Base-by-base conservation (phyloP, 1,284 basidiomycete genomes). In the Anthracocystis panici-leucophaei region DNA sequence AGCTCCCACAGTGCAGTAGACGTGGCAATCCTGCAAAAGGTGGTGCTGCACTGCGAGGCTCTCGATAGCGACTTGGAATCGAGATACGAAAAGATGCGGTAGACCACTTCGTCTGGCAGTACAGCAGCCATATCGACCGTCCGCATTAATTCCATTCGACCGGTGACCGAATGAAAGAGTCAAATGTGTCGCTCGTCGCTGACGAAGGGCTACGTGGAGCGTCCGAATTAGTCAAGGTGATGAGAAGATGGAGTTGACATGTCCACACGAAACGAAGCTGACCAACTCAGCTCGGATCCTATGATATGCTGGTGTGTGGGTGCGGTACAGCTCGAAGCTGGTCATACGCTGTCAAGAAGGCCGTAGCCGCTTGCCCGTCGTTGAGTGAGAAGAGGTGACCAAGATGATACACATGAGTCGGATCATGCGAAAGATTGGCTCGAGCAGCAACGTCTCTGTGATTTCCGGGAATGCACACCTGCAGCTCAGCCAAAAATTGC, bases 51-150 rank as follows among this genome's bases (percentile, higher is more conserved):
- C 48, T 73, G 64, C 5, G 55, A 38, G 5, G 49, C 61, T 4
- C 21, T 8, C 5, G 51, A 55, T 9, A 78, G 53, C 1, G 67
- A 65, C 38, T 27, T 48, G 8, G 65, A 51, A 31, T 71, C 65
- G 49, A 78, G 73, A 23, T 65, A 55, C 0, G 56, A 40, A 14
- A 78, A 69, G 55, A 78, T 68, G 27, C 50, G 45, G 46, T 57
- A 52, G 23, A 78, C 10, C 20, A 78, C 58, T 31, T 76, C 73
- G 16, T 76, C 63, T 21, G 76, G 76, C 6, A 78, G 54, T 8
- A 42, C 29, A 0, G 42, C 29, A 5, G 50, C 20, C 71, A 73
- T 73, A n/a, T 3, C 57, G 56, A 21, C 35, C 27, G 25, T 11
- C 16, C 6, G n/a, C 5, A 12, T 5, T 2, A 2, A 5, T 31